Evolutionary conservation across 2,329 filamentous ascomycete genomes (phyloP), one percentile per base, ranked within the genome.

Genomic region (Myriosclerotinia duriaeana): DNA sequence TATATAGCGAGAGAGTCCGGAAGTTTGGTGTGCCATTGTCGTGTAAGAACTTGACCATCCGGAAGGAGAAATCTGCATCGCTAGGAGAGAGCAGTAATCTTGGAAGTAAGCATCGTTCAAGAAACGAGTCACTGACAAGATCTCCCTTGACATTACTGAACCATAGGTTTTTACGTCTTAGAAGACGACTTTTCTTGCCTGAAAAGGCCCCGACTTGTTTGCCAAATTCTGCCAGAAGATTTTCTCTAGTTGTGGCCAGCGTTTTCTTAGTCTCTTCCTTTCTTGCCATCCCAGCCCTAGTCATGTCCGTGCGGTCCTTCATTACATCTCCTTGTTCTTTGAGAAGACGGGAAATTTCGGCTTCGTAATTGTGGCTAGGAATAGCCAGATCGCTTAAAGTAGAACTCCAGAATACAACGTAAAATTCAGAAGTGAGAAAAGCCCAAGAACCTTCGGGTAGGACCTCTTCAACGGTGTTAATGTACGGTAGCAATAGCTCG

Each of bases 61-160:
- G 87, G 78, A 93, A 96, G 65, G 88, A 89, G 79, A 92, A 99
- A 72, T 96, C 92, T 0, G 94, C 91, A 76, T 99, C 95, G 60
- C 90, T 84, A 1, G 92, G 87, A 0, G 93, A 97, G 40, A 97
- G 82, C 36, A 95, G 84, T 22, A 96, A 83, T 53, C 95, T 89
- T 12, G 95, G 95, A n/a, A 98, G 79, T 71, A 99, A 88, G 76
- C 95, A 99, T 73, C 96, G 89, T 78, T 98, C 93, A 12, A 99
- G 84, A 22, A 99, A 80, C 4, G 86, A 84, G 72, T 93, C 87
- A 63, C 94, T 91, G 5, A 96, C 82, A 9, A 81, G 81, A 67
- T 90, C 87, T 50, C 84, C 80, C 72, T 88, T 90, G 30, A 84
- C 80, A 68, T 85, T 84, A 70, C 84, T 80, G 76, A 98, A 97